Evolutionary conservation across 83 land plant species (phyloP).

Genomic region (Thuja plicata): DNA sequence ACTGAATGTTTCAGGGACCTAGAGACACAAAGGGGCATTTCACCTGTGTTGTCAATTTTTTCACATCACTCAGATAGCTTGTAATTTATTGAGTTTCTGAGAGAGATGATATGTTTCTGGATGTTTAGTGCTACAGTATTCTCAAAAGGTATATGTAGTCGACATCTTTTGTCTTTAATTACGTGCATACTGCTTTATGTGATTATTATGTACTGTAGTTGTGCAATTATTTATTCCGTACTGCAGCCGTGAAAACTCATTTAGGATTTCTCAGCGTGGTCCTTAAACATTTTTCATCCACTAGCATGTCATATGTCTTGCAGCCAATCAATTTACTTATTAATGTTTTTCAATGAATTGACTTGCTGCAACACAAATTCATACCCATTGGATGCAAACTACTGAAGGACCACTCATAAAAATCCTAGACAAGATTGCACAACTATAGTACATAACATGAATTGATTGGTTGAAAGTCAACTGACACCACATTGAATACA

Average conservation of each 20-base stretch:
- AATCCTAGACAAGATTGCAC: not conserved
- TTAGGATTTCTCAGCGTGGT: not conserved
- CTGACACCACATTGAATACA: not conserved
- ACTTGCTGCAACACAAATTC: not conserved
- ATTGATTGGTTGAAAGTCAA: not conserved
- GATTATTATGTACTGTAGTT: not conserved
- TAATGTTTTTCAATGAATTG: too few species aligned
- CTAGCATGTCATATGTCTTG: not conserved
- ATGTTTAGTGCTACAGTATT: not conserved
- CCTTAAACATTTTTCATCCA: not conserved
- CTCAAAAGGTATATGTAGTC: not conserved
- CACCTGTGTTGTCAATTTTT: too few species aligned
- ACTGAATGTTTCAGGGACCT: too few species aligned
- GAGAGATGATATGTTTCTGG: too few species aligned
- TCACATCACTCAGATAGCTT: too few species aligned
- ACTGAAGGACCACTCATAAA: not conserved
- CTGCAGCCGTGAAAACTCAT: not conserved
- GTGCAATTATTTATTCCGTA: not conserved
- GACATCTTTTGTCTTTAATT: not conserved
- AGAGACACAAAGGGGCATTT: too few species aligned
- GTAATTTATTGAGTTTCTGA: too few species aligned
- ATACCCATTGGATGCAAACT: not conserved
- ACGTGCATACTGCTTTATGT: not conserved
- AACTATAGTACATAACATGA: not conserved
- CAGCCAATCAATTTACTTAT: too few species aligned